Conservation (phyloP, 2,329 filamentous ascomycete genomes). For the Colletotrichum agaves region DNA sequence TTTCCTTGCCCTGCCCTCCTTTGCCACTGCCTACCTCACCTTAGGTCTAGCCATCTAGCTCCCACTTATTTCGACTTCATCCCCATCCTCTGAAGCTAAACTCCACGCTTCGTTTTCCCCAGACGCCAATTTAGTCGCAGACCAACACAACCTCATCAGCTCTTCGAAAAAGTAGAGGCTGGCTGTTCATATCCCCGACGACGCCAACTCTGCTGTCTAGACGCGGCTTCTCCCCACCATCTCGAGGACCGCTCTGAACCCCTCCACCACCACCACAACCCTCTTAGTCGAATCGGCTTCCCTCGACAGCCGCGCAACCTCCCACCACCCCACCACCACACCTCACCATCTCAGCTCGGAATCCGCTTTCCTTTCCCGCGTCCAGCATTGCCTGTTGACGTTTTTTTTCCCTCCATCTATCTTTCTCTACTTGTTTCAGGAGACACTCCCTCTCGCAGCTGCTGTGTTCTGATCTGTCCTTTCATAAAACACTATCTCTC, state of each 20-base stretch:
- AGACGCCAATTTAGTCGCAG: not conserved
- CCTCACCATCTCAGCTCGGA: conserved; percentile 26
- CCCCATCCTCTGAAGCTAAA: conserved; percentile 2
- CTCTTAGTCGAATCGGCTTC: conserved; percentile 38
- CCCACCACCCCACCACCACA: conserved; percentile 35
- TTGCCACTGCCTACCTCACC: conserved; percentile 23
- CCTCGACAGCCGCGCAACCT: conserved; percentile 37
- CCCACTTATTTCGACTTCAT: conserved; percentile 27
- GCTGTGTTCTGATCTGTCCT: conserved; percentile 15
- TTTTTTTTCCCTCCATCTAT: not conserved
- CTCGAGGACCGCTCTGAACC: conserved; percentile 28
- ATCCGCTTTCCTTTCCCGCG: conserved; percentile 31
- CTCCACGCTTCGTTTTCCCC: conserved; percentile 5
- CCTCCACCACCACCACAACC: conserved; percentile 34
- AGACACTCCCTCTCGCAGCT: conserved; percentile 8
- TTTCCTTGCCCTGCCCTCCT: conserved; percentile 24
- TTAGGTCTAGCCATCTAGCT: conserved; percentile 4
- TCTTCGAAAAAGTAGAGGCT: conserved; percentile 7
- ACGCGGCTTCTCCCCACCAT: conserved; percentile 35
- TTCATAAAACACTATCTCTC: conserved; percentile 15
- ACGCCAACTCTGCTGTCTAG: conserved; percentile 19
- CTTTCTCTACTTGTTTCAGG: not conserved
- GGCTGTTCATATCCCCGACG: conserved; percentile 18
- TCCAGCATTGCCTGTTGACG: conserved; percentile 19
- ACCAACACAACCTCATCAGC: not conserved